Conservation (phyloP, 2,329 filamentous ascomycete species). For the Scedosporium boydii region DNA sequence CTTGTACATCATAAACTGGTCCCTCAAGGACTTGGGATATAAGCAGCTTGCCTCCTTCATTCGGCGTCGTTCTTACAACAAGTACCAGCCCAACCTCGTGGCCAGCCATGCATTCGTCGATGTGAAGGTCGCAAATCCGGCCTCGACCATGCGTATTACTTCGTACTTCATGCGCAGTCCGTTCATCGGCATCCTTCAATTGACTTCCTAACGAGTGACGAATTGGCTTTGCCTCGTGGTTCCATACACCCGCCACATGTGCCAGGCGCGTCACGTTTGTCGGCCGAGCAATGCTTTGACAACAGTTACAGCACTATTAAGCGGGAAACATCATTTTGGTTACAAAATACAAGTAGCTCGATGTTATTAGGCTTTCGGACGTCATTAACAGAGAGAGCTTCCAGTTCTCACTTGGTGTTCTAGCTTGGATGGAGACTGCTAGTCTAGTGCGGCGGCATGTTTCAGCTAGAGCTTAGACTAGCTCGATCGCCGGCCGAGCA, state of each 20-base stretch:
- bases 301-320: neutral
- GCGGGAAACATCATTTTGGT: neutral
- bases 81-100: neutral
- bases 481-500: neutral
- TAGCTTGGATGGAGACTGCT: neutral
- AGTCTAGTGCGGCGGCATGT: neutral
- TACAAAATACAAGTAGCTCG: neutral
- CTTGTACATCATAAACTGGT: too few species aligned
- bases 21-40: too few species aligned
- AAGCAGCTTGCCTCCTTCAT: too few species aligned
- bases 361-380: neutral
- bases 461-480: constrained; percentile 1
- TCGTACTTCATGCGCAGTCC: too few species aligned
- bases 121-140: neutral
- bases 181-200: too few species aligned
- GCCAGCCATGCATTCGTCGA: neutral
- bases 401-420: neutral
- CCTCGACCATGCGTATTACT: neutral
- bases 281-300: neutral
- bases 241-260: neutral
- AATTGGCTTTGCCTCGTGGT: neutral
- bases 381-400: neutral
- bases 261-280: neutral
- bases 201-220: neutral
- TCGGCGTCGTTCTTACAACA: neutral